Base-by-base conservation (phyloP, 148 eudicot genomes). In the Dysphania ambrosioides region DNA sequence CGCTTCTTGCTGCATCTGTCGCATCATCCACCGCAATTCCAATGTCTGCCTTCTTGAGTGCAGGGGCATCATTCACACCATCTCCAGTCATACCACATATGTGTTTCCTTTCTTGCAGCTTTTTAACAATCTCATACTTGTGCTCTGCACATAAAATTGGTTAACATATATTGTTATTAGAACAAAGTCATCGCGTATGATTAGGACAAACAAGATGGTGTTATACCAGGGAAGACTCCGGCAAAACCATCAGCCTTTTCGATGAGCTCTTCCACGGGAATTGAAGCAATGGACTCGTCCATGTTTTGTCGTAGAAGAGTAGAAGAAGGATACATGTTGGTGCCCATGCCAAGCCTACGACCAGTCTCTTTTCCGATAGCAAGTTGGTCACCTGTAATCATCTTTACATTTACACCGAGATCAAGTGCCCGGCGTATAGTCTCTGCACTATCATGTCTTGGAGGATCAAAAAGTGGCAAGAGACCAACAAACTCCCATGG, bases 321-420 rank as follows among this genome's bases (percentile, higher is more conserved):
- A 21, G 97, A 94, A 21, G 98, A 91, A 13, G 97, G 98, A 62
- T 94, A 94, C 98, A 94, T 94, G 82, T 94, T 88, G 58, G 97
- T 91, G 11, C 97, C 98, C 98, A 94, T 94, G 27, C 98, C 98
- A 61, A 94, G 95, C 76, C 98, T 86, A 71, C 98, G 92, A 0
- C 97, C 95, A 10, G 98, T 94, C 74, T 94, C 98, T 68, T 94
- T 94, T 21, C 93, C 98, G 55, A 94, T 94, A 70, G 98, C 97
- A 47, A 94, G 95, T 59, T 94, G 98, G 74, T 94, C 98, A 81
- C 98, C 98, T 0, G 98, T 94, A 78, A 94, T 94, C 98, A 94
- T 94, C 88, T 94, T 94, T n/a, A 94, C 97, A 57, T 84, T 91
- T 56, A 94, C 97, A 53, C 98, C 98, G 18, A 94, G 95, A 11